Conservation (phyloP, 257 asterid genomes). For the Handroanthus guayacan region DNA sequence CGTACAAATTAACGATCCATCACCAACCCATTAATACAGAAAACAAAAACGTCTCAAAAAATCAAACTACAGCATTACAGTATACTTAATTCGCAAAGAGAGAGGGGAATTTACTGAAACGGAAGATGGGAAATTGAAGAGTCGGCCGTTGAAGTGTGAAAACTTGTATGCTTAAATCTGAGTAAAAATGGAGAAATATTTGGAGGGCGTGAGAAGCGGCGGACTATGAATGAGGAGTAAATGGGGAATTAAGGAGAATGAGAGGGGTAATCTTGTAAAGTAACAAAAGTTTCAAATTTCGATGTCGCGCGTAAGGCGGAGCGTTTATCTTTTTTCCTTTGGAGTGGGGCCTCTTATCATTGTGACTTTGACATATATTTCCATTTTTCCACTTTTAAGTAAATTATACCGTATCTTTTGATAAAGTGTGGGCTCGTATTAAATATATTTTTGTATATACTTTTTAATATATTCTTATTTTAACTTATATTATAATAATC, state of each 20-base stretch:
- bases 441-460: too few species aligned
- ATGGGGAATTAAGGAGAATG: slow-evolving; percentile 8
- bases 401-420: too few species aligned
- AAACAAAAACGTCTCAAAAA: slow-evolving; percentile 19
- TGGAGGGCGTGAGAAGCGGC: background rate
- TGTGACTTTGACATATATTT: background rate
- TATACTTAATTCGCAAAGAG: slow-evolving; percentile 6
- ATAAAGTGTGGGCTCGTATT: too few species aligned
- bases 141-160: slow-evolving; percentile 35
- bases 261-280: slow-evolving; percentile 50
- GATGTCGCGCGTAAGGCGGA: slow-evolving; percentile 64
- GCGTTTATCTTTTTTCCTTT: slow-evolving; percentile 42
- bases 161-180: background rate
- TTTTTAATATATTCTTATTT: too few species aligned
- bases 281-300: slow-evolving; percentile 50
- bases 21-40: slow-evolving; percentile 13
- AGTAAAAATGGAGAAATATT: background rate
- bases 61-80: slow-evolving; percentile 15
- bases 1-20: slow-evolving; percentile 1
- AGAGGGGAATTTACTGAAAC: slow-evolving; percentile 26
- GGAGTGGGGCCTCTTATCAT: slow-evolving; percentile 33
- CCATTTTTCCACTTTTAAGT: too few species aligned
- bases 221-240: background rate
- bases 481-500: too few species aligned
- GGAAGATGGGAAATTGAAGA: background rate